Conservation (phyloP, 1,284 basidiomycete genomes). For the Ustilago sp. region DNA sequence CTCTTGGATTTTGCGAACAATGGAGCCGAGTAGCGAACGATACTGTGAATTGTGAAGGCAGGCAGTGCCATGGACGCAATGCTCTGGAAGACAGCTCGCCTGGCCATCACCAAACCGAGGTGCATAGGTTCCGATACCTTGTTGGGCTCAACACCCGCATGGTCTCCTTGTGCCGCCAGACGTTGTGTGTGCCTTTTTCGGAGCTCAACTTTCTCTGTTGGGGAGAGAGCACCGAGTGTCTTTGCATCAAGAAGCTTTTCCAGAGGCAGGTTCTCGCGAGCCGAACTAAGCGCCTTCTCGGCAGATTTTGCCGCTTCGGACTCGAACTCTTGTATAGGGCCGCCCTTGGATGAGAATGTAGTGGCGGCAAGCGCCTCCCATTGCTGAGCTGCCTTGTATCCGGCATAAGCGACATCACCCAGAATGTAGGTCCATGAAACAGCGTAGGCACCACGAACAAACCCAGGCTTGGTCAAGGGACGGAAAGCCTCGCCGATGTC, state of each 20-base stretch:
- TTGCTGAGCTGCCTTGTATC: conserved; percentile 74
- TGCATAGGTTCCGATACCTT: conserved; percentile 41
- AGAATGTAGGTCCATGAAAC: conserved; percentile 80
- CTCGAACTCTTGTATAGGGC: conserved; percentile 25
- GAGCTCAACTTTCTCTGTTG: conserved; percentile 55
- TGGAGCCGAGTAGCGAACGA: conserved; percentile 77
- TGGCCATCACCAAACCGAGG: conserved; percentile 56
- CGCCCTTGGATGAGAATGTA: conserved; percentile 23
- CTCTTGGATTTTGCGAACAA: conserved; percentile 78
- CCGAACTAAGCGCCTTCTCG: conserved; percentile 19
- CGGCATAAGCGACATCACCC: conserved; percentile 90
- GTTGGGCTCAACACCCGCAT: conserved; percentile 40
- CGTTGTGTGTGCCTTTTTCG: conserved; percentile 44
- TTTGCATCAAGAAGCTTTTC: conserved; percentile 46
- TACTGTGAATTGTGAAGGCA: conserved; percentile 66
- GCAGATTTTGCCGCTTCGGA: conserved; percentile 50
- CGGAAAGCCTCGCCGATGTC: conserved; percentile 93
- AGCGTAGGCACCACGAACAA: conserved; percentile 86
- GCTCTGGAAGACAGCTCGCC: conserved; percentile 66
- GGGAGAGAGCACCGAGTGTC: conserved; percentile 32
- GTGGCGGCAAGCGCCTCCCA: conserved; percentile 39
- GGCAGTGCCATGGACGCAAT: conserved; percentile 64
- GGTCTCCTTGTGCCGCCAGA: conserved; percentile 30
- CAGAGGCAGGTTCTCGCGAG: conserved; percentile 33
- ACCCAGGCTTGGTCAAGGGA: conserved; percentile 81